Evolutionary conservation across 192 early-diverging fungal genomes (phyloP), one percentile per base, ranked within the genome.

Genomic region (Podila verticillata): DNA sequence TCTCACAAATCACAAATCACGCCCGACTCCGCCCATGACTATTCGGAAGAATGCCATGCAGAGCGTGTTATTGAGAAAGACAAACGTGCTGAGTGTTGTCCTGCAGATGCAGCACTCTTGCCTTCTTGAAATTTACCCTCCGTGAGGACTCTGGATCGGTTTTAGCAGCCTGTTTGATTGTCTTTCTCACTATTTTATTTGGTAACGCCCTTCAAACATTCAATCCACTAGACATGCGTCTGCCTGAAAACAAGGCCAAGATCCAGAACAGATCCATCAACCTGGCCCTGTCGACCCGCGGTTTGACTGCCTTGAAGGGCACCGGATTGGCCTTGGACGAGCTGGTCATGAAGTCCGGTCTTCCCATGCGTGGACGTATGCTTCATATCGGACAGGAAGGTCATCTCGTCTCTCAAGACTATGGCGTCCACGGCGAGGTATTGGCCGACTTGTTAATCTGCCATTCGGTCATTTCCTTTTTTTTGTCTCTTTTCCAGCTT

Each of bases 341-440:
- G 15, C 77, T 84, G 8, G 89, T 98, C 48, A 72, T 95, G 70
- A 80, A 86, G 47, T 83, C 84, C 8, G 89, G 91, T 24, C 90
- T 98, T 24, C 97, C 96, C 3, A 98, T 99, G 96, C 89, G 90
- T 51, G 96, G 94, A 13, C 87, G 97, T 49, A 95, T 98, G 95
- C 90, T 99, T 31, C 97, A 99, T 74, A 58, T 90, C 13, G 88
- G 84, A 1, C 59, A 72, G 54, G 86, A 89, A 31, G 95, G 94
- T 6, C 74, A 82, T 54, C 92, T 92, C 67, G 78, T 84, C 34
- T 92, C 90, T 67, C 96, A 97, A 85, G 83, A 89, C 5, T 99
- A 99, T 85, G 94, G 94, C 68, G 87, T 95, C 65, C 91, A 92
- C 85, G 93, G 92, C 49, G 91, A 95, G 89, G 92, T 93, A 85